These are phyloP conservation scores for Pseudopithomyces maydicus DNA, from an alignment of 2,329 filamentous ascomycete genomes.

Conservation along the genomic window DNA sequence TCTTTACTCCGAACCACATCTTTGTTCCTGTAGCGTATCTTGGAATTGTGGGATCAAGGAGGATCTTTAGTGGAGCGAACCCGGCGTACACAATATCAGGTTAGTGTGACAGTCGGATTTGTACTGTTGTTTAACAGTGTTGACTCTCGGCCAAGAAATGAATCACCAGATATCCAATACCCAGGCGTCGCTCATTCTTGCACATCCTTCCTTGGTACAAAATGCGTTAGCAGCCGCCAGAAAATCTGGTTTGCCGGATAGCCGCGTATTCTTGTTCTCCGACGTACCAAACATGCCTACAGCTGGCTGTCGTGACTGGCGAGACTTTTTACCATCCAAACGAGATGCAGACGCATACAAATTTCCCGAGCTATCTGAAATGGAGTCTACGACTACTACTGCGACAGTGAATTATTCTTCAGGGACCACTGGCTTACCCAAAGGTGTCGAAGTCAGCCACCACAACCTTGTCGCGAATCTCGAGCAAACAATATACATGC, in stretches of 20 bases:
- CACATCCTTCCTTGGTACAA: conserved; percentile 34
- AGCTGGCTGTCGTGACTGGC: conserved; percentile 39
- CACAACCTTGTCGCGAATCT: conserved; percentile 57
- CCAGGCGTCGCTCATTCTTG: conserved; percentile 38
- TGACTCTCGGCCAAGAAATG: conserved; percentile 32
- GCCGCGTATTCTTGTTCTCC: conserved; percentile 39
- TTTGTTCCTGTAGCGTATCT: conserved; percentile 59
- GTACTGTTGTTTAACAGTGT: neutral
- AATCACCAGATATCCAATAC: conserved; percentile 41
- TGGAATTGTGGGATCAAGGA: conserved; percentile 57
- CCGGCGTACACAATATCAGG: conserved; percentile 57
- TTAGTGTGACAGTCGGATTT: conserved; percentile 23
- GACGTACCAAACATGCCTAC: conserved; percentile 29
- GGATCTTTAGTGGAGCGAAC: conserved; percentile 60
- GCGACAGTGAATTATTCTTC: conserved; percentile 59
- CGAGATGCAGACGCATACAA: conserved; percentile 32
- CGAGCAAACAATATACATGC: conserved; percentile 56
- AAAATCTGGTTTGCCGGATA: conserved; percentile 33
- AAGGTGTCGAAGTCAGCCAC: conserved; percentile 58
- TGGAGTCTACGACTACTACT: conserved; percentile 36
- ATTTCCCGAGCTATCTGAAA: conserved; percentile 30
- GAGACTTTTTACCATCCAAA: conserved; percentile 31
- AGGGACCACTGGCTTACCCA: conserved; percentile 59
- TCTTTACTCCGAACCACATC: conserved; percentile 60
- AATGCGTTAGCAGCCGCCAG: conserved; percentile 35